phyloP scores from a whole-genome alignment of 768 basidiomycete species.

The Holtermanniella nyarrowii region DNA sequence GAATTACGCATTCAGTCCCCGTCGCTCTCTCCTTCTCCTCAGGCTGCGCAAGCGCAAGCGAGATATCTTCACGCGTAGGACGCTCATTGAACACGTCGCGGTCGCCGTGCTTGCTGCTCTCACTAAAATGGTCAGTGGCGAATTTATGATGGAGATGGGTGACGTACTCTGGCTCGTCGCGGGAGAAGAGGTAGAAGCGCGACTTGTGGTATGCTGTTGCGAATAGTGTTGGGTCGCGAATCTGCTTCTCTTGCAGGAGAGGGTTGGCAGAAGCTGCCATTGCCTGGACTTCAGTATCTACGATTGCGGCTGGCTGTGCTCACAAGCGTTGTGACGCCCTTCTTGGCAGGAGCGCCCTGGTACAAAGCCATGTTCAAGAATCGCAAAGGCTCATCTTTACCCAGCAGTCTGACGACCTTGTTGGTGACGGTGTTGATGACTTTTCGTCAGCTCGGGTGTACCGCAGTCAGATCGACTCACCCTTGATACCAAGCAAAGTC shows the following conservation, averaged over 20 bases:
- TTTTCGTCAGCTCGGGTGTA: constrained; percentile 34
- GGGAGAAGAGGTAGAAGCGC: constrained; percentile 90
- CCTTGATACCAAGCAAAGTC: constrained; percentile 87
- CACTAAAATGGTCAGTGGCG: constrained; percentile 46
- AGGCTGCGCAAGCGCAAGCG: constrained; percentile 50
- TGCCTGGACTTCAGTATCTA: constrained; percentile 46
- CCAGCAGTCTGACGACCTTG: constrained; percentile 72
- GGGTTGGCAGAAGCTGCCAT: constrained; percentile 97
- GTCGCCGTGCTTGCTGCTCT: constrained; percentile 63
- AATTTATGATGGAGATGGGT: background rate
- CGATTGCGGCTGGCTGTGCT: constrained; percentile 25
- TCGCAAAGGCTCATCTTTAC: constrained; percentile 86
- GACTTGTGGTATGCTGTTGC: constrained; percentile 87
- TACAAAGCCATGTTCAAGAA: constrained; percentile 82
- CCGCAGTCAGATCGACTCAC: constrained; percentile 51
- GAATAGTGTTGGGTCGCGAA: constrained; percentile 80
- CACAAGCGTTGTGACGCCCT: constrained; percentile 69
- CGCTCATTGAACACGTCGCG: constrained; percentile 97
- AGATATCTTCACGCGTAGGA: constrained; percentile 92
- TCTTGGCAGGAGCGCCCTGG: constrained; percentile 86
- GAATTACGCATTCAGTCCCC: constrained; percentile 74
- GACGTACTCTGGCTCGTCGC: constrained; percentile 78
- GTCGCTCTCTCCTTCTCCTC: constrained; percentile 48
- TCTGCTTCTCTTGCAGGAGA: constrained; percentile 71
- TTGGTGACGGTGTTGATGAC: constrained; percentile 94